These are phyloP conservation scores for Oemleria cerasiformis DNA, from an alignment of 306 rosid genomes.

Conservation along the genomic window DNA sequence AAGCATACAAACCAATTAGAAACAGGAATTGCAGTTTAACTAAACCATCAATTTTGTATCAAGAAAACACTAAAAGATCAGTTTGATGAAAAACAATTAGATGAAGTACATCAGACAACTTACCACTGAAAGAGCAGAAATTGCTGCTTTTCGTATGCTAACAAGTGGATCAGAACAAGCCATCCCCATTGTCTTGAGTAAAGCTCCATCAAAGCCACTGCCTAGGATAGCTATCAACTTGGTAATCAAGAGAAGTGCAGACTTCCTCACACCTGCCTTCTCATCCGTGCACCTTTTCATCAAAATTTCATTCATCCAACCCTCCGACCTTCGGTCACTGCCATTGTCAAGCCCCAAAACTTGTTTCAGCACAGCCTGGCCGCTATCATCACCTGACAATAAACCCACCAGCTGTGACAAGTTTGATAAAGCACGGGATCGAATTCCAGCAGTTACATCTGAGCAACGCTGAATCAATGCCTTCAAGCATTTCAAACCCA, in stretches of 20 bases:
- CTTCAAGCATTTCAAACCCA: conserved; percentile 73
- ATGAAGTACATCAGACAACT: conserved; percentile 8
- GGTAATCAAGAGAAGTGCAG: conserved; percentile 73
- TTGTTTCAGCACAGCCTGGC: conserved; percentile 44
- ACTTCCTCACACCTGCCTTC: conserved; percentile 86
- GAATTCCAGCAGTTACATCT: conserved; percentile 55
- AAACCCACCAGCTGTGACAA: conserved; percentile 70
- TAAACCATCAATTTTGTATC: too few species aligned
- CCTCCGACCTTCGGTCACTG: conserved; percentile 26
- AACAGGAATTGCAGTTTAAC: not conserved
- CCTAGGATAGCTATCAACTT: conserved; percentile 64
- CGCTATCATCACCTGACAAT: conserved; percentile 37
- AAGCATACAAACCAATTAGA: conserved; percentile 1
- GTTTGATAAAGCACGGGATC: conserved; percentile 72
- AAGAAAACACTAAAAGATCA: not conserved
- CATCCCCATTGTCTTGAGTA: conserved; percentile 74
- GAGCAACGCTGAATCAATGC: conserved; percentile 76
- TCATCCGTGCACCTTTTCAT: conserved; percentile 83
- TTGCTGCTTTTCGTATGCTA: conserved; percentile 83
- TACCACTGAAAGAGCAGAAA: conserved; percentile 80
- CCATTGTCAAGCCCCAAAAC: conserved; percentile 56
- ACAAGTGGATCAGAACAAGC: conserved; percentile 94
- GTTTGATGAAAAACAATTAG: not conserved
- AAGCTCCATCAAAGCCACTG: conserved; percentile 66
- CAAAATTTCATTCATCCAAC: conserved; percentile 48